Conservation (phyloP, 129 eudicot species). For the Centrapalus pauciflorus region DNA sequence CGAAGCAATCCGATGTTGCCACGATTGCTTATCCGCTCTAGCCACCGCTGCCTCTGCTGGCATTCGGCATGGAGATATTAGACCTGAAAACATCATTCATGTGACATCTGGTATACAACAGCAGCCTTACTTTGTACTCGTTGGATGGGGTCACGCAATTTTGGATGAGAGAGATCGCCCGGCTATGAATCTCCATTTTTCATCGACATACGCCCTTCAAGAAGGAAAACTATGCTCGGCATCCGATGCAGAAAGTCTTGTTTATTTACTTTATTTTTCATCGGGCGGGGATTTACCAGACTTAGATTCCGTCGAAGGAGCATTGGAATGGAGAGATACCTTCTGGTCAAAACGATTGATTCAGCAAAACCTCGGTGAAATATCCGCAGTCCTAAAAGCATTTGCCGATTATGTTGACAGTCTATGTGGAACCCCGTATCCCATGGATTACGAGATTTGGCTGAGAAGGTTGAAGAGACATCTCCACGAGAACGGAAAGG, state of each 20-base stretch:
- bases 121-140: conserved; percentile 57
- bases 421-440: conserved; percentile 93
- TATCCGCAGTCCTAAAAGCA: conserved; percentile 93
- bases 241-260: conserved; percentile 94
- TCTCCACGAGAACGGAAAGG: conserved; percentile 66
- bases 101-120: conserved; percentile 44
- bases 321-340: conserved; percentile 86
- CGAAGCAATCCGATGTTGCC: conserved; percentile 89
- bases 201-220: conserved; percentile 94
- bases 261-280: conserved; percentile 78
- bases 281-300: conserved; percentile 75
- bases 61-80: conserved; percentile 80
- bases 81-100: conserved; percentile 82
- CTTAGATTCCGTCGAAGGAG: conserved; percentile 95
- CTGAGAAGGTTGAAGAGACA: conserved; percentile 73
- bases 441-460: conserved; percentile 84
- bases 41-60: conserved; percentile 64
- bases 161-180: conserved; percentile 96
- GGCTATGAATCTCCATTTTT: conserved; percentile 84
- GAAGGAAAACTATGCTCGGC: conserved; percentile 95
- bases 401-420: conserved; percentile 97
- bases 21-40: conserved; percentile 93
- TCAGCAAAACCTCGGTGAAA: conserved; percentile 91
- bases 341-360: conserved; percentile 91
- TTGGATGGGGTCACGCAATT: conserved; percentile 97